phyloP scores from a whole-genome alignment of 805 yeast genomes.

The Gaillardinia entomophila region DNA sequence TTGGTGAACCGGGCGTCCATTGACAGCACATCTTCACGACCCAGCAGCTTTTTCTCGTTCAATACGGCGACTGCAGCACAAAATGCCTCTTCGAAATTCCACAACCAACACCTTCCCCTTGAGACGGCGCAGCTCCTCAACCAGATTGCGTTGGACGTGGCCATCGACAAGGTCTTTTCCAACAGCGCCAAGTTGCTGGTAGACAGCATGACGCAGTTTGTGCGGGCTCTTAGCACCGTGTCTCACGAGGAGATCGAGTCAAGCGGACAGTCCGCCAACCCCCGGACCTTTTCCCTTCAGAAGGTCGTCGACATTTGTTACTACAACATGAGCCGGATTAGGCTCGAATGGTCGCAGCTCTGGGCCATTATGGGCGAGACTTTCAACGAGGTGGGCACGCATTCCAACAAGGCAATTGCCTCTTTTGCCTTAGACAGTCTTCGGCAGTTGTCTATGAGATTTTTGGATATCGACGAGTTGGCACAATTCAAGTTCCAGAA shows the following conservation, averaged over 20 bases:
- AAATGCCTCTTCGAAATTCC: conserved; percentile 63
- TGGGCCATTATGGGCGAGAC: conserved; percentile 93
- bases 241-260: conserved; percentile 88
- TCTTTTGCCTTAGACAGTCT: conserved; percentile 91
- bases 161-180: conserved; percentile 83
- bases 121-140: conserved; percentile 53
- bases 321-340: conserved; percentile 93
- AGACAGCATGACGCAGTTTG: conserved; percentile 80
- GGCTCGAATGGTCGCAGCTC: conserved; percentile 92
- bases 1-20: conserved; percentile 48
- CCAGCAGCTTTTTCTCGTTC: conserved; percentile 52
- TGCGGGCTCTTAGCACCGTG: conserved; percentile 79
- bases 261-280: conserved; percentile 73
- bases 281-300: conserved; percentile 87
- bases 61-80: conserved; percentile 53
- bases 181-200: conserved; percentile 77
- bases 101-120: conserved; percentile 60
- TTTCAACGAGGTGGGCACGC: conserved; percentile 80
- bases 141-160: conserved; percentile 66
- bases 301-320: conserved; percentile 97
- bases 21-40: conserved; percentile 45
- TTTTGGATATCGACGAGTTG: conserved; percentile 88
- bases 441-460: conserved; percentile 87
- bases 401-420: conserved; percentile 67
- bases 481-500: conserved; percentile 94